A percentile compares a stretch with the other conserved stretches of the same genome.
Conservation (phyloP, 228 moss, liverwort and hornwort genomes). For the Sphagnum magellanicum region DNA sequence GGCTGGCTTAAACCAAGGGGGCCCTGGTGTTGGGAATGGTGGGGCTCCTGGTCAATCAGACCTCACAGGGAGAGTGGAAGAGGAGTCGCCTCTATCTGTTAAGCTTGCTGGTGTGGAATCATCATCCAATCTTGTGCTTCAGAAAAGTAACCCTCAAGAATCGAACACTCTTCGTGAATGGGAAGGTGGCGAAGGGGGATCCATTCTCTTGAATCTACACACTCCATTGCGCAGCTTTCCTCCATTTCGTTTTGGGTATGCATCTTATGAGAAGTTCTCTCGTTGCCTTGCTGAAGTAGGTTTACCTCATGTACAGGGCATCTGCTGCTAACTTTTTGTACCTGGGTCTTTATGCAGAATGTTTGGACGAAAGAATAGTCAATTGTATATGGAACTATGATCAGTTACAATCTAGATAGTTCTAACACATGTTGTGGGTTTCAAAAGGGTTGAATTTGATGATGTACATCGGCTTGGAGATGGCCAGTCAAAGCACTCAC, state of each 20-base stretch:
- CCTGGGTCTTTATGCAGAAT: too few species aligned
- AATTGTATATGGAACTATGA: neutral
- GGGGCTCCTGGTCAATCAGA: constrained; percentile 22
- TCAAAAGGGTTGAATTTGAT: constrained; percentile 38
- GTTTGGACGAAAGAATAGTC: neutral
- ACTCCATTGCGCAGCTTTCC: constrained; percentile 53
- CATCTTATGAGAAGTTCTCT: neutral
- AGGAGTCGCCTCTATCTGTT: constrained; percentile 8
- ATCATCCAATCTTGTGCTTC: constrained; percentile 22
- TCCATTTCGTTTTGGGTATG: constrained; percentile 56
- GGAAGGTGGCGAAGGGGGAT: constrained; percentile 46
- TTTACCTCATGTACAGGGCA: too few species aligned
- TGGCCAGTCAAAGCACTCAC: constrained; percentile 57
- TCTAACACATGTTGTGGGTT: neutral
- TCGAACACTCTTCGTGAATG: constrained; percentile 20
- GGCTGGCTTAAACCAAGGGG: constrained; percentile 32
- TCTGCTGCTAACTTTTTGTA: too few species aligned
- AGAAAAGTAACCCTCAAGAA: constrained; percentile 25
- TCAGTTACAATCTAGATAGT: neutral
- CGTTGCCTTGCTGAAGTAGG: neutral
- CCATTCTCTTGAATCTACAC: constrained; percentile 42
- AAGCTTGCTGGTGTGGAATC: constrained; percentile 29
- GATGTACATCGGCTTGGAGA: constrained; percentile 54
- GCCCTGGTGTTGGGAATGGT: constrained; percentile 13
- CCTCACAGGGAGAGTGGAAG: constrained; percentile 17